Evolutionary conservation across 2,329 filamentous ascomycete genomes (phyloP), one percentile per base, ranked within the genome.

Genomic region (Ophiostoma himal-ulmi): DNA sequence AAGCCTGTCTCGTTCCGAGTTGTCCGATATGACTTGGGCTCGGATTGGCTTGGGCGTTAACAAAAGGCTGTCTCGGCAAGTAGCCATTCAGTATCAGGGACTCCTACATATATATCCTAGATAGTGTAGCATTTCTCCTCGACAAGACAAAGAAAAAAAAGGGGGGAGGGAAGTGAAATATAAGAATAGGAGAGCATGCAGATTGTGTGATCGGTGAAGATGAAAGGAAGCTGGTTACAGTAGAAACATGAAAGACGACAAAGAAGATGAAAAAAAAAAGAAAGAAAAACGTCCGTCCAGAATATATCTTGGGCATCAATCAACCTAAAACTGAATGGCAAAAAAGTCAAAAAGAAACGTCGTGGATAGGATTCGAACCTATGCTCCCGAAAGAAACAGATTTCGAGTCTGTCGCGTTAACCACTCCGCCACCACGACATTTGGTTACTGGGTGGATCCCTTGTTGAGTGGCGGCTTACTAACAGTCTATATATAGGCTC

Each of bases 371-470:
- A 65, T 65, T 65, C 62, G 62, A 65, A 65, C 62, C 62, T 65
- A 17, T 65, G 62, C 62, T 65, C 62, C 62, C 62, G 36, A 65
- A 39, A 39, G 62, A 65, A 65, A 65, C 20, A 65, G 62, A 65
- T 65, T 65, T 65, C 62, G 62, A 65, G 62, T 65, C 62, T 65
- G 20, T 65, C 62, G 62, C 62, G 62, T 65, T 65, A 65, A 65
- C 62, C 62, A 65, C 62, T 65, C 62, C 62, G 62, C 62, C 62
- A 65, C 62, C 62, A 65, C 62, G 62, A 65, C 62, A n/a, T 20
- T n/a, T 11, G 30, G 36, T 62, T 20, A 54, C n/a, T 48, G 17
- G 52, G 52, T 60, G 54, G 26, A 30, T 60, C 54, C 26, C 8
- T 54, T 26, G 22, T 60, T 30, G 11, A 17, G 7, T 30, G n/a